A percentile compares a stretch with the other conserved stretches of the same genome.
Evolutionary conservation across 2,329 filamentous ascomycete genomes (phyloP).

Genomic region (Bipolaris sorokiniana): DNA sequence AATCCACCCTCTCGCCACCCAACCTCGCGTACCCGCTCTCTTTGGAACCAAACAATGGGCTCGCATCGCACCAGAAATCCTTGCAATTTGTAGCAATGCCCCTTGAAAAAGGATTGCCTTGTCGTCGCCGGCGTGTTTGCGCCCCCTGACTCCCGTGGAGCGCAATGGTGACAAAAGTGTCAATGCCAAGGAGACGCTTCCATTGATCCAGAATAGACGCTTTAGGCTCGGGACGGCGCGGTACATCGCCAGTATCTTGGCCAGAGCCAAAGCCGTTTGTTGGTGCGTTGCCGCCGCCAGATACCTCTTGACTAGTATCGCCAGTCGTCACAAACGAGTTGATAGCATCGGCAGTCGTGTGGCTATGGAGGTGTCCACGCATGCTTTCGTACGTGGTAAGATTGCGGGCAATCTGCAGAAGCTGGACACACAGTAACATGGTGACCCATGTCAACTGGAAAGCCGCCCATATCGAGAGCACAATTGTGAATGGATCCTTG

Average conservation of each 20-base stretch:
- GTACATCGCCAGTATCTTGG: conserved; percentile 55
- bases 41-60: conserved; percentile 76
- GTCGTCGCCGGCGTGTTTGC: conserved; percentile 48
- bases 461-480: conserved; percentile 78
- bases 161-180: conserved; percentile 92
- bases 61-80: conserved; percentile 95
- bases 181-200: conserved; percentile 84
- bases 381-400: conserved; percentile 98
- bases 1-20: conserved; percentile 81
- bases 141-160: conserved; percentile 69
- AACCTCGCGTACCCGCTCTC: conserved; percentile 77
- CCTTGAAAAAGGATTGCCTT: conserved; percentile 81
- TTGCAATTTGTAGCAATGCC: conserved; percentile 88
- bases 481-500: conserved; percentile 81
- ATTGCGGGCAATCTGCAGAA: conserved; percentile 88
- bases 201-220: conserved; percentile 76
- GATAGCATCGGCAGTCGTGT: conserved; percentile 64
- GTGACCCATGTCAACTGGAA: conserved; percentile 93
- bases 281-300: conserved; percentile 32
- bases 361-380: conserved; percentile 72
- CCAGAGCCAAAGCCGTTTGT: conserved; percentile 67
- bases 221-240: conserved; percentile 56
- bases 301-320: conserved; percentile 64
- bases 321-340: conserved; percentile 78
- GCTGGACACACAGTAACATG: conserved; percentile 95